These are phyloP conservation scores for Geranomyces variabilis DNA, from an alignment of 192 early-diverging fungal species.

Conservation along the genomic window DNA sequence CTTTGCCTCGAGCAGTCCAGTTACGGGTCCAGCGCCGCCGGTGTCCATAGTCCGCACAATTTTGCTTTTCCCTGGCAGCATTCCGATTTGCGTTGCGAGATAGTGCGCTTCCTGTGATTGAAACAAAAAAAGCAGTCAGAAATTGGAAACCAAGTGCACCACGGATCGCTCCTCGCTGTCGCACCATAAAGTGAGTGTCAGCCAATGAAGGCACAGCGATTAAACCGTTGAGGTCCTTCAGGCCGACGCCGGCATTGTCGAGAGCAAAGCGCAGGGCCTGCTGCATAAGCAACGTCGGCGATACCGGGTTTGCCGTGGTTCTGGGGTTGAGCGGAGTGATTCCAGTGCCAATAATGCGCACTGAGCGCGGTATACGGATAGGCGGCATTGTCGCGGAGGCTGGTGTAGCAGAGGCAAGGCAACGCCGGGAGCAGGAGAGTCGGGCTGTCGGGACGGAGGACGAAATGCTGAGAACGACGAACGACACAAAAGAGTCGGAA, in stretches of 20 bases:
- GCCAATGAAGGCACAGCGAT: constrained; percentile 50
- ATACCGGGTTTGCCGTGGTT: constrained; percentile 12
- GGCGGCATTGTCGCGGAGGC: constrained; percentile 15
- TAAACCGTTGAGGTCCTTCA: constrained; percentile 47
- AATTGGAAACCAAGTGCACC: not conserved
- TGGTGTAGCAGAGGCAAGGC: no score
- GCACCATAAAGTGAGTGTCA: constrained; percentile 49
- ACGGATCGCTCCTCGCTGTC: not conserved
- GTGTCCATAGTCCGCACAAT: constrained; percentile 46
- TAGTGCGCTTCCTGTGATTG: constrained; percentile 16
- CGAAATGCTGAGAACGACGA: no score
- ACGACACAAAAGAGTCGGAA: no score
- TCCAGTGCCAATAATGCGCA: constrained; percentile 45
- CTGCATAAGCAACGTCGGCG: constrained; percentile 46
- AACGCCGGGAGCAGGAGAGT: no score
- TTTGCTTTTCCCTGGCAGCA: constrained; percentile 45
- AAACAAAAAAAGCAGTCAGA: not conserved
- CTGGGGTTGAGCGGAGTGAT: constrained; percentile 44
- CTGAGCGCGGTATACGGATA: constrained; percentile 23
- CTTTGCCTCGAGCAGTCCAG: constrained; percentile 41
- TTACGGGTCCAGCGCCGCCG: constrained; percentile 46
- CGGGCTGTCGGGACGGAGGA: no score
- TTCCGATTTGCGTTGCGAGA: constrained; percentile 36
- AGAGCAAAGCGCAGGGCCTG: constrained; percentile 40
- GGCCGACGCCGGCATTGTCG: constrained; percentile 26